Conservation (phyloP, 179 eudicot species). For the Corrigiola litoralis region DNA sequence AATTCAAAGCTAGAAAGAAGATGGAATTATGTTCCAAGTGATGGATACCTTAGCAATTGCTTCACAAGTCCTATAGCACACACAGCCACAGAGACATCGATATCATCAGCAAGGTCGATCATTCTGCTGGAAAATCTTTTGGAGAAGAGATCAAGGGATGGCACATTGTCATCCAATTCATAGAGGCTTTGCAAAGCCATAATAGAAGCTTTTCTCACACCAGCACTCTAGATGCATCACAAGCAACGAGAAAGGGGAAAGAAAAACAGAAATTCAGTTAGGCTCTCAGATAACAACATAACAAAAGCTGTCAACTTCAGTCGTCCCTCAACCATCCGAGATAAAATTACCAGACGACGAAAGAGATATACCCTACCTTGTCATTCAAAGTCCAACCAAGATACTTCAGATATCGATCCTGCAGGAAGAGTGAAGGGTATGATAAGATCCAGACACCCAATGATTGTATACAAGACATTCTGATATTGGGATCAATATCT, state of each 20-base stretch:
- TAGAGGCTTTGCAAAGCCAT: constrained; percentile 84
- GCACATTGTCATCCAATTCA: constrained; percentile 94
- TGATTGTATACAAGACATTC: constrained; percentile 87
- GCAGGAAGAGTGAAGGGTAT: constrained; percentile 87
- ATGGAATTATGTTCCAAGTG: background rate
- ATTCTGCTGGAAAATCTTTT: constrained; percentile 85
- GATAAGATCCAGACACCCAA: constrained; percentile 92
- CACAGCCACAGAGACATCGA: constrained; percentile 91
- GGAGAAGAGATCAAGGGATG: constrained; percentile 91
- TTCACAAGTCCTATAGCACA: constrained; percentile 91
- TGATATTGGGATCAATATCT: constrained; percentile 85
- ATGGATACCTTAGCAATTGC: constrained; percentile 73
- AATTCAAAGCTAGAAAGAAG: constrained; percentile 14
- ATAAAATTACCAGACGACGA: background rate
- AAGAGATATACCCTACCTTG: constrained; percentile 53
- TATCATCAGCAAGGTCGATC: constrained; percentile 98
- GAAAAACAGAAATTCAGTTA: constrained; percentile 9
- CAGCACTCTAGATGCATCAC: constrained; percentile 59
- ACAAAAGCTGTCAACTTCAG: background rate
- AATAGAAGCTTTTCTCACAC: constrained; percentile 89
- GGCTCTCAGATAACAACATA: constrained; percentile 11
- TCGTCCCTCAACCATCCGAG: background rate
- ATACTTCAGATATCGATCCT: constrained; percentile 91
- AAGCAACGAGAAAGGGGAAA: constrained; percentile 6
- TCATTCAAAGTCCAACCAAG: constrained; percentile 99